phyloP scores from a whole-genome alignment of 768 basidiomycete genomes.

The Sarcodon aspratus region DNA sequence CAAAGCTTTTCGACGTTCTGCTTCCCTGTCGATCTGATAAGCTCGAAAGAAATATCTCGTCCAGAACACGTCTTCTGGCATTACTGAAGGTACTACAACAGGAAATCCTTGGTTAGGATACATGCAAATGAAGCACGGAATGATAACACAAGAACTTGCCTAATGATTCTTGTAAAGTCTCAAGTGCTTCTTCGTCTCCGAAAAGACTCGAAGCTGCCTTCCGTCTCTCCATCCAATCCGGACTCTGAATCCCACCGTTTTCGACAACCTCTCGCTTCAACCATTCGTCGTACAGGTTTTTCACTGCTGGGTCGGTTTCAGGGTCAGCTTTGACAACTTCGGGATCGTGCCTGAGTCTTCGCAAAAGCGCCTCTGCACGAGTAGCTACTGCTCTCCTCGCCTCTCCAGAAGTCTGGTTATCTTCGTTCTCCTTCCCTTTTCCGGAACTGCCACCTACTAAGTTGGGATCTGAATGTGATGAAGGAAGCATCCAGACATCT shows the following conservation, averaged over 20 bases:
- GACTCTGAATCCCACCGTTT: constrained; percentile 45
- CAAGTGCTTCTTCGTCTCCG: constrained; percentile 39
- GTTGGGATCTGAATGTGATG: constrained; percentile 9
- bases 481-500: constrained; percentile 76
- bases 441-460: constrained; percentile 10
- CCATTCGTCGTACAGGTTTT: constrained; percentile 50
- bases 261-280: constrained; percentile 36
- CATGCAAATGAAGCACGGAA: neutral
- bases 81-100: constrained; percentile 53
- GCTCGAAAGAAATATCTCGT: constrained; percentile 83
- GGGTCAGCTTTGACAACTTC: constrained; percentile 72
- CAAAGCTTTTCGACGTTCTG: constrained; percentile 66
- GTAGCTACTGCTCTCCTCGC: constrained; percentile 51
- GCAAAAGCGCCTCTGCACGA: constrained; percentile 68
- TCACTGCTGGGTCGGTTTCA: constrained; percentile 42
- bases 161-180: constrained; percentile 39
- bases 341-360: constrained; percentile 63
- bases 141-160: constrained; percentile 32
- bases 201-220: constrained; percentile 36
- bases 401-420: constrained; percentile 20
- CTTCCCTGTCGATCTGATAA: constrained; percentile 70
- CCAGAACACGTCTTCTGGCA: constrained; percentile 70
- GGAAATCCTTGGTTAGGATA: neutral
- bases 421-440: constrained; percentile 27
- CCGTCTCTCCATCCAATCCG: constrained; percentile 44